Evolutionary conservation across 805 yeast genomes (phyloP).

Genomic region (Nakazawaea ambrosiae): DNA sequence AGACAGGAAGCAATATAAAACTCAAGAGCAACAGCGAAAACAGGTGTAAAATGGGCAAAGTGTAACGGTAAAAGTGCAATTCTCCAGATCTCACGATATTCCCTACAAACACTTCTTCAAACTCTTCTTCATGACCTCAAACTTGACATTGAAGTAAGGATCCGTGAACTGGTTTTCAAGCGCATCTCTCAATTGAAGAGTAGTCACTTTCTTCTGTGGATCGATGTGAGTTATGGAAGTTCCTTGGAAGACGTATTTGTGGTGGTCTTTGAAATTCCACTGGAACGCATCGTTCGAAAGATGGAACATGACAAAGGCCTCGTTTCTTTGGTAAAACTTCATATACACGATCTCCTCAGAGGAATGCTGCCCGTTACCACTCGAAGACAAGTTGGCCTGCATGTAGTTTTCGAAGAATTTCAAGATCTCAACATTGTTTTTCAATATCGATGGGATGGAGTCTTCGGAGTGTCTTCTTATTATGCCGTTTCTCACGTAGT

Average conservation of each 20-base stretch:
- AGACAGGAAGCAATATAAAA: no score
- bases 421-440: slow-evolving; percentile 76
- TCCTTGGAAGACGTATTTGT: slow-evolving; percentile 76
- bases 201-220: slow-evolving; percentile 64
- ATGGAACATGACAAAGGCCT: slow-evolving; percentile 84
- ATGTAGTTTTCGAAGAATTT: slow-evolving; percentile 87
- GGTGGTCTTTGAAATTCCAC: slow-evolving; percentile 93
- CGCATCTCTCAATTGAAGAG: slow-evolving; percentile 47
- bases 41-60: no score
- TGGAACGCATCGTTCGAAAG: slow-evolving; percentile 89
- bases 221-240: slow-evolving; percentile 71
- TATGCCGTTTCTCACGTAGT: slow-evolving; percentile 50
- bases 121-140: slow-evolving; percentile 59
- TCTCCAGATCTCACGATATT: no score
- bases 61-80: no score
- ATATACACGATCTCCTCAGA: slow-evolving; percentile 7
- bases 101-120: slow-evolving; percentile 28
- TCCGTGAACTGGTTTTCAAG: slow-evolving; percentile 40
- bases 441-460: slow-evolving; percentile 38
- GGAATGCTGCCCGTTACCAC: slow-evolving; percentile 35
- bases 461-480: slow-evolving; percentile 38
- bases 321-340: slow-evolving; percentile 38
- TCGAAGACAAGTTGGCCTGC: slow-evolving; percentile 81
- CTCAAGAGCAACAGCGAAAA: no score
- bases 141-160: slow-evolving; percentile 38